A percentile compares a stretch with the other conserved stretches of the same genome.
phyloP scores from a whole-genome alignment of 2,329 filamentous ascomycete genomes.

The Fusarium sp. region DNA sequence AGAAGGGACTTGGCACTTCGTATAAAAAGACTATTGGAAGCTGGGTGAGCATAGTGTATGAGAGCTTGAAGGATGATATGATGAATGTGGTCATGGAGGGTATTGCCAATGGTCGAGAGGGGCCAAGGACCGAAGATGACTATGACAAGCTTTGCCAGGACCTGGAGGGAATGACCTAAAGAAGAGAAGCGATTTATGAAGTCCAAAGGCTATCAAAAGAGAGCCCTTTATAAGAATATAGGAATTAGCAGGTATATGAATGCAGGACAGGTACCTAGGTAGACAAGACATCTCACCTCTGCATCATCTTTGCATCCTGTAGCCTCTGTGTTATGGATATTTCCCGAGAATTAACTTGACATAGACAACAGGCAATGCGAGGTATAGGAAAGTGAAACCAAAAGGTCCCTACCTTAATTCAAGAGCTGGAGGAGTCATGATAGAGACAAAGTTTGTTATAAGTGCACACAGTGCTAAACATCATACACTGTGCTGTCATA shows the following conservation, averaged over 20 bases:
- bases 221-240: background rate
- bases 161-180: constrained; percentile 18
- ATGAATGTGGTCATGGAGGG: constrained; percentile 47
- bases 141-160: constrained; percentile 40
- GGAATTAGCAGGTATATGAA: background rate
- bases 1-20: constrained; percentile 37
- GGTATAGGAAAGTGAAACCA: background rate
- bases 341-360: background rate
- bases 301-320: background rate
- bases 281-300: constrained; percentile 30
- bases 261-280: background rate
- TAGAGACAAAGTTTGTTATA: background rate
- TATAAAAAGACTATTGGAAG: constrained; percentile 50
- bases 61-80: constrained; percentile 44
- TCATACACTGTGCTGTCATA: constrained; percentile 29
- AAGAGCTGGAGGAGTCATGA: constrained; percentile 14
- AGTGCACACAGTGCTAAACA: background rate
- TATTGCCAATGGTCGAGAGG: constrained; percentile 34
- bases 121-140: constrained; percentile 35
- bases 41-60: constrained; percentile 49
- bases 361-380: no score
- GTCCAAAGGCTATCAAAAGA: background rate
- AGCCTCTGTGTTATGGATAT: background rate
- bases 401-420: background rate
- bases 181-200: background rate